Base-by-base conservation (phyloP, 192 early-diverging fungal genomes). In the Chytriomyces hyalinus region DNA sequence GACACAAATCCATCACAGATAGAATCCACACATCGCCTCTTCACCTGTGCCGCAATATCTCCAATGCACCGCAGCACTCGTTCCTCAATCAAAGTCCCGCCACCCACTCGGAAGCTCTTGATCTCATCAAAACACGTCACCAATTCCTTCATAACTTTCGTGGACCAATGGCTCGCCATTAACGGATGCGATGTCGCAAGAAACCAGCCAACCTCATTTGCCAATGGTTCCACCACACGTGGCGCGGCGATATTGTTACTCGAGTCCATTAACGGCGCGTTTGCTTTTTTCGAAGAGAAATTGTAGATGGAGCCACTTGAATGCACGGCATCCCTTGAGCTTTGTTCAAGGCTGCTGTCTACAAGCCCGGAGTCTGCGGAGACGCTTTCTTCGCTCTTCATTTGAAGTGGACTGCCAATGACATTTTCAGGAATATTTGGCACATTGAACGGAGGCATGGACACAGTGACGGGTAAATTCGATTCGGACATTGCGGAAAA, bases 51-150 rank as follows among this genome's bases (percentile, higher is more conserved):
- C 78, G 94, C 91, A 62, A 93, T 80, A 24, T 89, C 88, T 15
- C 88, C 90, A 57, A 97, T 77, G 4, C 70, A 59, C 86, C 86
- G 79, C 72, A 92, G 89, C 0, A 93, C 59, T 63, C 62, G 59
- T 24, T 85, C 89, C 68, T 93, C 92, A 64, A 78, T 72, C 8
- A 70, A 49, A 10, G 77, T 78, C 6, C 77, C 77, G 13, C 91
- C 88, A 17, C 90, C 88, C 68, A 97, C 85, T 75, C 92, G 88
- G 44, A 95, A 87, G 8, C 81, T 84, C 73, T 91, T 90, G 60
- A 94, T 88, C 78, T 94, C 94, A 75, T 92, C 92, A 65, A 92
- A 92, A 20, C 92, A 92, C 67, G 91, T 91, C 46, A 87, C 90
- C 17, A 98, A 80, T 51, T 91, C 90, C 44, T 87, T 91, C 61